These are phyloP conservation scores for Tylopilus subfusipes DNA, from an alignment of 768 basidiomycete species.

Conservation along the genomic window DNA sequence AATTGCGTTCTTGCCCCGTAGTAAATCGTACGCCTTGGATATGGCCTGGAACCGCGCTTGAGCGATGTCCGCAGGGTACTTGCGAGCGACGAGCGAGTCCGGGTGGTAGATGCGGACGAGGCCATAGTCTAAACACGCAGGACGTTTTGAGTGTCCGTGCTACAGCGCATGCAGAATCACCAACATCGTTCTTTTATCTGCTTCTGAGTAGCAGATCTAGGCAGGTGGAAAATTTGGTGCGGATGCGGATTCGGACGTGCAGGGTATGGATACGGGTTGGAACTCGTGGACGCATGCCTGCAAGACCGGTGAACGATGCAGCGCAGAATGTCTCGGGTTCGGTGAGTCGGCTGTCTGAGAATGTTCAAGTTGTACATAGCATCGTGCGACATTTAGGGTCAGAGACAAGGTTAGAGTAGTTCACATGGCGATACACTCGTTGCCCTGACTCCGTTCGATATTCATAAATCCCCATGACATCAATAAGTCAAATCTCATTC, in stretches of 20 bases:
- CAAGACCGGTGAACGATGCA: too few species aligned
- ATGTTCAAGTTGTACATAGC: too few species aligned
- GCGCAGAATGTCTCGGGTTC: constrained; percentile 7
- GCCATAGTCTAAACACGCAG: constrained; percentile 59
- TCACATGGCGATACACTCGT: not conserved
- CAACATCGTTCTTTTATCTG: constrained; percentile 60
- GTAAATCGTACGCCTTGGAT: constrained; percentile 60
- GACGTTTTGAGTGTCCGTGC: not conserved
- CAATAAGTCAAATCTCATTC: not conserved
- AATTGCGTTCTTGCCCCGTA: constrained; percentile 45
- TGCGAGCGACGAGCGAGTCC: constrained; percentile 50
- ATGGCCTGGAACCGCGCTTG: constrained; percentile 70
- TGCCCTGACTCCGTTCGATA: not conserved
- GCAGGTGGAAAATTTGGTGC: constrained; percentile 62
- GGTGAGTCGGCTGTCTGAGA: constrained; percentile 4
- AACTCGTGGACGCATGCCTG: constrained; percentile 18
- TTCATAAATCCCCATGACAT: not conserved
- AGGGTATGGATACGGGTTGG: constrained; percentile 49
- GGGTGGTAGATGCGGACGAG: constrained; percentile 80
- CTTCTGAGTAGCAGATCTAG: constrained; percentile 44
- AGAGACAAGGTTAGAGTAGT: not conserved
- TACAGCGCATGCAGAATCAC: constrained; percentile 16
- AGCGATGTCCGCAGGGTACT: constrained; percentile 44
- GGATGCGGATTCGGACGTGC: constrained; percentile 49
- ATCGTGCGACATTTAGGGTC: constrained; percentile 14